Percentiles rank a stretch among this genome's conserved stretches.
phyloP scores from a whole-genome alignment of 2,329 filamentous ascomycete species.

The Verticillium nubilum region DNA sequence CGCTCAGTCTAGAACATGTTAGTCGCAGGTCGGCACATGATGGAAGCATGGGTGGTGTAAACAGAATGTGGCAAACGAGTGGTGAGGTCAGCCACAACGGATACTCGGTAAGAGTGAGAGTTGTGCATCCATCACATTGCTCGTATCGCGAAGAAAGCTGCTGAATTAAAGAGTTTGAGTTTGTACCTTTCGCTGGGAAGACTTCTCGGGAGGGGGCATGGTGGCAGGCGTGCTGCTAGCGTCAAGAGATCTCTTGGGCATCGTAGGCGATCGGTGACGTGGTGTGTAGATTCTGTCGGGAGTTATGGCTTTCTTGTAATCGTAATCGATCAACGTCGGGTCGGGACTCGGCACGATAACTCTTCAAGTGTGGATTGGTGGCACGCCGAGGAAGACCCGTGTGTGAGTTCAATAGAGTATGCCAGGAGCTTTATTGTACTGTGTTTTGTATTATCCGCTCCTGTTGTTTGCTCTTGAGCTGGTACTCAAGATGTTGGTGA shows the following conservation, averaged over 20 bases:
- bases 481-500: not conserved
- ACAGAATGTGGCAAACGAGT: not conserved
- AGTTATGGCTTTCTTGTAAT: not conserved
- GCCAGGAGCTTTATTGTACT: too few relatives aligned
- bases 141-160: too few relatives aligned
- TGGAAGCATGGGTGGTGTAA: not conserved
- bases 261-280: constrained; percentile 13
- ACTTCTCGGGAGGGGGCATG: constrained; percentile 23
- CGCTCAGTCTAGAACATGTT: constrained; percentile 55
- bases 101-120: not conserved
- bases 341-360: not conserved
- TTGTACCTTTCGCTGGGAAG: constrained; percentile 20
- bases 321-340: not conserved
- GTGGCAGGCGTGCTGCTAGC: constrained; percentile 15
- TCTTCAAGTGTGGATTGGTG: not conserved
- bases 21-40: not conserved
- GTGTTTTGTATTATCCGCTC: not conserved
- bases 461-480: not conserved
- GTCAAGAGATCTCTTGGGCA: constrained; percentile 34
- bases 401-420: not conserved
- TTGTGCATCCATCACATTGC: too few relatives aligned
- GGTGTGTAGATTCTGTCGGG: not conserved
- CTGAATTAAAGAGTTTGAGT: too few relatives aligned
- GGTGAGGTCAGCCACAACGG: not conserved
- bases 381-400: not conserved